Evolutionary conservation across 1,284 basidiomycete species (phyloP).

Genomic region (Fomitiporia mediterranea): DNA sequence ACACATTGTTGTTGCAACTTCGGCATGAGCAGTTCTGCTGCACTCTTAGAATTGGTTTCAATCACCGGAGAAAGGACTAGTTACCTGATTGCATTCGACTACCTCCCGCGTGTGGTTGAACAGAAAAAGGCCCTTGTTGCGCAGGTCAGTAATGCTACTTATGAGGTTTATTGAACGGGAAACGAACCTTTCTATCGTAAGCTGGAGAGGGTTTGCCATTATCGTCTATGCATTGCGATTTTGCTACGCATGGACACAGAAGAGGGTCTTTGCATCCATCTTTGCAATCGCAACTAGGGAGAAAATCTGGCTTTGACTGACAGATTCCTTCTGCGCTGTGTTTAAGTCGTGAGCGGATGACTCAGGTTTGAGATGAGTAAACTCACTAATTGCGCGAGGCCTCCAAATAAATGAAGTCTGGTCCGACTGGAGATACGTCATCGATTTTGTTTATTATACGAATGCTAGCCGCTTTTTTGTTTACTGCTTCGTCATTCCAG

Average conservation of each 20-base stretch:
- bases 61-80: not conserved
- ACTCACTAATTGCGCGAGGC: conserved; percentile 10
- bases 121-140: conserved; percentile 33
- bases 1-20: conserved; percentile 46
- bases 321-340: not conserved
- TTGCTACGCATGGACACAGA: conserved; percentile 3
- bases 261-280: not conserved
- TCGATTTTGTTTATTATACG: conserved; percentile 17
- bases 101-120: conserved; percentile 46
- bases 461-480: too few relatives aligned
- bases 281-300: conserved; percentile 11
- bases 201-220: not conserved
- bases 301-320: conserved; percentile 1
- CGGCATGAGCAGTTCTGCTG: conserved; percentile 42
- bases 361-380: not conserved
- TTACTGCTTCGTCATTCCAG: not conserved
- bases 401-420: conserved; percentile 15
- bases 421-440: conserved; percentile 9
- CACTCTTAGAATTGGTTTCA: too few relatives aligned
- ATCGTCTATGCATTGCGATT: conserved; percentile 8
- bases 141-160: too few relatives aligned
- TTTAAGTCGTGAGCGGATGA: not conserved
- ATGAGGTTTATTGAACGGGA: not conserved
- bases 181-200: conserved; percentile 3
- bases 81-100: conserved; percentile 57